phyloP scores from a whole-genome alignment of 2,329 filamentous ascomycete species.

The Magnaporthales sp. region DNA sequence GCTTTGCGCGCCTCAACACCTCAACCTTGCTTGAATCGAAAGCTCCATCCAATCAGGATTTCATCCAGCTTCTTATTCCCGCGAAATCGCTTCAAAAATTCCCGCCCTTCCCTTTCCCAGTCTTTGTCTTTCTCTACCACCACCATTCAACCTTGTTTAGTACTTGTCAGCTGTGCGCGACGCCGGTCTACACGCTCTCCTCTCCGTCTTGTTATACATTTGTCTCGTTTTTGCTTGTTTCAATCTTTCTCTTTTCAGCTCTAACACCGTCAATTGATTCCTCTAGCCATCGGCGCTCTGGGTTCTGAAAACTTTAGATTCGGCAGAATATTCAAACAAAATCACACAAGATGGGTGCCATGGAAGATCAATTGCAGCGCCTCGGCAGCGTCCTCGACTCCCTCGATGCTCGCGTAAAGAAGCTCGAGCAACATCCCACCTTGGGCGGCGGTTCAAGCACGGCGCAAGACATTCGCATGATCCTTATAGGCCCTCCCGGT shows the following conservation, averaged over 20 bases:
- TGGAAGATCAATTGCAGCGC: constrained; percentile 76
- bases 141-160: background rate
- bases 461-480: constrained; percentile 76
- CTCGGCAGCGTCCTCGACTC: constrained; percentile 76
- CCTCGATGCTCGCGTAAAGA: constrained; percentile 79
- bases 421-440: constrained; percentile 68
- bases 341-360: constrained; percentile 65
- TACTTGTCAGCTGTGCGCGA: background rate
- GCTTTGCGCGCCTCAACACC: background rate
- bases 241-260: constrained; percentile 4
- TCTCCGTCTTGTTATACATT: constrained; percentile 3
- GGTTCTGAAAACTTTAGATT: background rate
- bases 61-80: background rate
- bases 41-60: background rate
- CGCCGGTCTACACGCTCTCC: background rate
- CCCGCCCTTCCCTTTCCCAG: background rate
- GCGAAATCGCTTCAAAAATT: background rate
- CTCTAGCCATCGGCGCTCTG: background rate
- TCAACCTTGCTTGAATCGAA: background rate
- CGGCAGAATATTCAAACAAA: too few relatives aligned
- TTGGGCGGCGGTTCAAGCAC: constrained; percentile 41
- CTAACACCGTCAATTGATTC: background rate
- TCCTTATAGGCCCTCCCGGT: constrained; percentile 93
- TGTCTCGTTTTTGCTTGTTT: constrained; percentile 2
- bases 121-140: background rate